Evolutionary conservation across 768 basidiomycete species (phyloP), one percentile per base, ranked within the genome.

Genomic region (Cyathus striatus): DNA sequence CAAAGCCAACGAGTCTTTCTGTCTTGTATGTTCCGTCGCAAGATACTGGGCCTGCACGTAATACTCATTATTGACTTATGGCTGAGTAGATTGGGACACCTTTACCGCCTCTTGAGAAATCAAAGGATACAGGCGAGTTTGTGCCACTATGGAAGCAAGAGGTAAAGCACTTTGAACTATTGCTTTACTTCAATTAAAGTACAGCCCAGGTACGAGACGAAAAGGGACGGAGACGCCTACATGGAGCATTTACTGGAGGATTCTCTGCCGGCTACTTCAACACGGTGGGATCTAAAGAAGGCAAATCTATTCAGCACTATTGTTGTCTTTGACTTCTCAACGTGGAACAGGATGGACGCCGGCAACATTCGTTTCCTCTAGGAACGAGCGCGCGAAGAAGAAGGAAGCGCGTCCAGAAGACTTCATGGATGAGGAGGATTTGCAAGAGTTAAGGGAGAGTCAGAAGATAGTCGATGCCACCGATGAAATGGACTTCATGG

Each of bases 61-160:
- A 6, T 21, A 17, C 37, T 43, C 18, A 34, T 36, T 23, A 16
- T 30, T 10, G 10, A 30, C 16, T 30, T 30, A 30, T 16, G 27
- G 10, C 16, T 30, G 10, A 30, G 23, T 53, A 95, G 86, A 91
- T 95, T 61, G 95, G 95, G 2, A 98, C 95, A 14, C 90, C 95
- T 2, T 66, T 97, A 2, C 95, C 95, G 1, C 84, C 94, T 2
- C 76, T 99, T n/a, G 90, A 94, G 55, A 95, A 94, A 61, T 81
- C 84, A 22, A 91, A 83, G 58, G 96, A 98, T 59, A 82, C 78
- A 5, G 85, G 86, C 49, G 96, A 98, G 60, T 98, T 94, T 60
- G 92, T 97, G 21, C 95, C 96, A 0, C 63, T 96, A 42, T 98
- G 96, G 95, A 91, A 97, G 59, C 96, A 98, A 73, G 94, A 97